Percentiles rank a stretch among this genome's conserved stretches.
Evolutionary conservation across 805 yeast species (phyloP).

Genomic region (Monosporozyma servazzii): DNA sequence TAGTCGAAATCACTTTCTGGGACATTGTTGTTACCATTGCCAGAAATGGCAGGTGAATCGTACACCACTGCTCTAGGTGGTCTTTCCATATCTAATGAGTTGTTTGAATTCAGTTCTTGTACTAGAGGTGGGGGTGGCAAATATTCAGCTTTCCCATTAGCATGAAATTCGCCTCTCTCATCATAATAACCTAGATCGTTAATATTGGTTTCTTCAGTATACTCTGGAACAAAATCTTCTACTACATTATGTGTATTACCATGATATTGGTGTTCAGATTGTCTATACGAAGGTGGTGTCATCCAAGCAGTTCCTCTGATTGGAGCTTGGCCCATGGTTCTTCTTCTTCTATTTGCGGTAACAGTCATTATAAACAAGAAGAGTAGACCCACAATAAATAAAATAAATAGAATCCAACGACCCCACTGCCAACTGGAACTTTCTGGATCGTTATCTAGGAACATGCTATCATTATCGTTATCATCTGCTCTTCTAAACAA

Average conservation of each 20-base stretch:
- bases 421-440: slow-evolving; percentile 32
- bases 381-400: slow-evolving; percentile 43
- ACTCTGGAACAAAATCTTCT: slow-evolving; percentile 57
- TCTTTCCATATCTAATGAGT: slow-evolving; percentile 36
- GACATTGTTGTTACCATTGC: slow-evolving; percentile 6
- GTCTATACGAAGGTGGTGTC: slow-evolving; percentile 72
- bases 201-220: slow-evolving; percentile 56
- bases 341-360: slow-evolving; percentile 45
- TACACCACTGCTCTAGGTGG: slow-evolving; percentile 6
- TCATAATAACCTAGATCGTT: slow-evolving; percentile 76
- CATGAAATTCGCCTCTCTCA: slow-evolving; percentile 43
- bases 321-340: slow-evolving; percentile 40
- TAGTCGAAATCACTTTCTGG: slow-evolving; percentile 14
- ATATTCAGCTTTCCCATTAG: slow-evolving; percentile 28
- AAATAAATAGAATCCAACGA: slow-evolving; percentile 58
- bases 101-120: slow-evolving; percentile 33
- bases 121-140: slow-evolving; percentile 32
- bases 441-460: slow-evolving; percentile 8
- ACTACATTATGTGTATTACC: slow-evolving; percentile 15
- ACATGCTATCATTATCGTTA: not conserved
- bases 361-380: slow-evolving; percentile 43
- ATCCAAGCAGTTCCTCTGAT: slow-evolving; percentile 75
- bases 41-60: slow-evolving; percentile 9
- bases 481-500: not conserved
- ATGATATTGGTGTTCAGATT: slow-evolving; percentile 50